Conservation (phyloP, 2,329 filamentous ascomycete genomes). For the Hirsutella minnesotensis region DNA sequence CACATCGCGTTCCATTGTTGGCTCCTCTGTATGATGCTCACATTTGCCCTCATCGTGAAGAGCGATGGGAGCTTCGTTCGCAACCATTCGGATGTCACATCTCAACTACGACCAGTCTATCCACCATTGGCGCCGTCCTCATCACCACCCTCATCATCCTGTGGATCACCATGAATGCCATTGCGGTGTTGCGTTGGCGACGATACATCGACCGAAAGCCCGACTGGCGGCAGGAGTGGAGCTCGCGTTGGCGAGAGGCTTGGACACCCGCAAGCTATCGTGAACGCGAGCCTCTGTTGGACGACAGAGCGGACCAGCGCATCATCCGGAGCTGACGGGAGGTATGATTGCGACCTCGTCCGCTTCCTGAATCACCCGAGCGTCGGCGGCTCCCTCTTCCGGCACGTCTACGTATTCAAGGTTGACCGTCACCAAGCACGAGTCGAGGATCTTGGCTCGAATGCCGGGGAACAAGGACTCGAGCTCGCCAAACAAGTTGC, state of each 20-base stretch:
- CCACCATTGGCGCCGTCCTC: conserved; percentile 14
- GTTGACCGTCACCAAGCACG: conserved; percentile 69
- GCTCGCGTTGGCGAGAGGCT: conserved; percentile 7
- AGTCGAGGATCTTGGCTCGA: conserved; percentile 52
- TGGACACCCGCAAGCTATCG: conserved; percentile 7
- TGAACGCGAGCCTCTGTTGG: conserved; percentile 19
- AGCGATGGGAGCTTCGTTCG: conserved; percentile 25
- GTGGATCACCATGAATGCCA: conserved; percentile 7
- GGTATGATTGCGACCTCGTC: conserved; percentile 85
- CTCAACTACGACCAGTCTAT: conserved; percentile 22
- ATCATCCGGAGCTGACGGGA: conserved; percentile 72
- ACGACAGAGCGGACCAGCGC: background rate
- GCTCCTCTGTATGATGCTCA: conserved; percentile 37
- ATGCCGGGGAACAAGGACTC: conserved; percentile 63
- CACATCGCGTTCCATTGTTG: conserved; percentile 29
- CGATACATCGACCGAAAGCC: conserved; percentile 10
- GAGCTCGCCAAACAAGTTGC: conserved; percentile 52
- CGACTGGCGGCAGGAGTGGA: conserved; percentile 8
- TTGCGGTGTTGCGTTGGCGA: conserved; percentile 9
- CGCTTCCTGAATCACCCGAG: conserved; percentile 49
- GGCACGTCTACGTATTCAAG: conserved; percentile 67
- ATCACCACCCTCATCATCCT: conserved; percentile 16
- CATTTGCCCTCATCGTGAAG: conserved; percentile 39
- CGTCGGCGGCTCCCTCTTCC: conserved; percentile 25
- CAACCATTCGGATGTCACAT: conserved; percentile 22